phyloP scores from a whole-genome alignment of 495 filamentous ascomycete genomes.

The Aspergillus incahuasiensis region DNA sequence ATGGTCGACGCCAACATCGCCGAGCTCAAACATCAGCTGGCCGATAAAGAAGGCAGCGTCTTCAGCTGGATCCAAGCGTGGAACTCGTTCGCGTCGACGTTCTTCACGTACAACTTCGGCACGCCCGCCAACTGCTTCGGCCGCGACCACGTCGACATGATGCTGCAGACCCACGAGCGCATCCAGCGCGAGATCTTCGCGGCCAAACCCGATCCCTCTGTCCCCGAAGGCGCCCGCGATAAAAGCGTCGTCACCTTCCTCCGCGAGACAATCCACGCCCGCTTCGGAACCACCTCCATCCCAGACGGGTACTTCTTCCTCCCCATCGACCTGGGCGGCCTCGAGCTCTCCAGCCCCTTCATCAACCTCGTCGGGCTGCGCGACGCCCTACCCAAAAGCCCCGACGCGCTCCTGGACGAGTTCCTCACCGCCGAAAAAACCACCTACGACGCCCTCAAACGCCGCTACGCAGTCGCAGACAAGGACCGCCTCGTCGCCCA shows the following conservation, averaged over 20 bases:
- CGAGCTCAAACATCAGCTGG: slow-evolving; percentile 4
- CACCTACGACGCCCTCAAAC: not conserved
- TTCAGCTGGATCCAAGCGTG: slow-evolving; percentile 17
- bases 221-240: slow-evolving; percentile 5
- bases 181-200: slow-evolving; percentile 13
- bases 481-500: not conserved
- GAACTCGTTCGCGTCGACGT: slow-evolving; percentile 15
- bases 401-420: slow-evolving; percentile 1
- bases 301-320: slow-evolving; percentile 18
- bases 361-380: slow-evolving; percentile 8
- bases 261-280: slow-evolving; percentile 4
- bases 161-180: slow-evolving; percentile 10
- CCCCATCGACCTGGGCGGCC: slow-evolving; percentile 14
- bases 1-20: slow-evolving; percentile 10
- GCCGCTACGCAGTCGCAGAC: not conserved
- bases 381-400: not conserved
- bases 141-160: slow-evolving; percentile 13
- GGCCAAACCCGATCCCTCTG: not conserved
- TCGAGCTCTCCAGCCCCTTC: slow-evolving; percentile 15
- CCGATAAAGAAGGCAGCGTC: slow-evolving; percentile 8
- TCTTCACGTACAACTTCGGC: slow-evolving; percentile 16
- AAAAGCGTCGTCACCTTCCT: slow-evolving; percentile 10
- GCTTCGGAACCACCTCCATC: slow-evolving; percentile 2
- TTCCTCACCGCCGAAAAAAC: slow-evolving; percentile 8
- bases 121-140: slow-evolving; percentile 15